Percentiles rank a stretch among this genome's conserved stretches.
Conservation (phyloP, 768 basidiomycete genomes). For the Boletus edulis region DNA sequence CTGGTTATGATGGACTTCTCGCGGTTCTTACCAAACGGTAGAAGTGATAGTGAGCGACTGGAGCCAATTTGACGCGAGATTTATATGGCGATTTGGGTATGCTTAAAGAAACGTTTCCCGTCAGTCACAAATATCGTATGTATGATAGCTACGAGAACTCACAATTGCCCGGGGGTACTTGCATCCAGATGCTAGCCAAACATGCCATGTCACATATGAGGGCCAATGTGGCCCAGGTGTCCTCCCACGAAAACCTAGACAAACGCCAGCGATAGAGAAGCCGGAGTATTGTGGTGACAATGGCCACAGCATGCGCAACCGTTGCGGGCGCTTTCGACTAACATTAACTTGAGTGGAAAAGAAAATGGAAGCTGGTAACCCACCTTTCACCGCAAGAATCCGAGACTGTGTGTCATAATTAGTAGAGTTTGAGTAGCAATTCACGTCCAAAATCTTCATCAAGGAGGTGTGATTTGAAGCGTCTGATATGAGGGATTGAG, state of each 20-base stretch:
- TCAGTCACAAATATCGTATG: not conserved
- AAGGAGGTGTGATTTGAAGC: not conserved
- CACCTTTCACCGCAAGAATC: conserved; percentile 13
- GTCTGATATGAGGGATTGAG: not conserved
- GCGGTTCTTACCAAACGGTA: conserved; percentile 19
- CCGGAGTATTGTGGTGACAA: conserved; percentile 17
- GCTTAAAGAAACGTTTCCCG: not conserved
- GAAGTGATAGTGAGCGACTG: conserved; percentile 17
- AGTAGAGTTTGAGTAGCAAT: not conserved
- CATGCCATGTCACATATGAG: conserved; percentile 22
- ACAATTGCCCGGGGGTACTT: not conserved
- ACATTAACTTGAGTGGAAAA: not conserved
- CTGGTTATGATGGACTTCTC: not conserved
- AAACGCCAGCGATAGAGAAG: conserved; percentile 21
- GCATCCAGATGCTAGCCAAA: conserved; percentile 21
- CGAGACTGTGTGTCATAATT: not conserved
- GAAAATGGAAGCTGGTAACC: not conserved
- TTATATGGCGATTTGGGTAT: accelerated
- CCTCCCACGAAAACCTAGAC: conserved; percentile 26
- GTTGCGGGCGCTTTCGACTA: conserved; percentile 15
- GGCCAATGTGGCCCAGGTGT: conserved; percentile 24
- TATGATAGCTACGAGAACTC: not conserved
- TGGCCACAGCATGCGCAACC: conserved; percentile 13
- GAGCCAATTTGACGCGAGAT: conserved; percentile 13
- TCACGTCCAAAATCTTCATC: too few species aligned